These are phyloP conservation scores for Aspergillus conjunctus DNA, from an alignment of 495 filamentous ascomycete species.

Conservation along the genomic window DNA sequence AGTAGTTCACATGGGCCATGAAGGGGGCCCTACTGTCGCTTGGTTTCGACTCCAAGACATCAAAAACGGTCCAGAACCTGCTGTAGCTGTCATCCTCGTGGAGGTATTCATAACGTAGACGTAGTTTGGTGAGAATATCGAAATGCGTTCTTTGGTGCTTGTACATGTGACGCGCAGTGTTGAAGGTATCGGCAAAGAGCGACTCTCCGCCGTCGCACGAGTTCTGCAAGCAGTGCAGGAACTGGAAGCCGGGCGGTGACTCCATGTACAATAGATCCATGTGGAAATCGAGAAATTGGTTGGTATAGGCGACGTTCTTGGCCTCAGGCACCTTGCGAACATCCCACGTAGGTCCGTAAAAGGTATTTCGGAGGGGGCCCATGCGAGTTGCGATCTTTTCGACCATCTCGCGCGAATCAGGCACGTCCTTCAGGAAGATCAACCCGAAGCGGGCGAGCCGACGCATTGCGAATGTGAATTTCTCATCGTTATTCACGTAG, in stretches of 20 bases:
- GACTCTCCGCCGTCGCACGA: slow-evolving; percentile 76
- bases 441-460: slow-evolving; percentile 63
- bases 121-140: slow-evolving; percentile 39
- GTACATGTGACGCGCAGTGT: slow-evolving; percentile 56
- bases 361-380: slow-evolving; percentile 74
- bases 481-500: slow-evolving; percentile 61
- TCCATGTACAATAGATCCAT: slow-evolving; percentile 91
- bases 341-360: slow-evolving; percentile 90
- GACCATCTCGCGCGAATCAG: slow-evolving; percentile 62
- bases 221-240: slow-evolving; percentile 84
- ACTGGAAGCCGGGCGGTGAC: slow-evolving; percentile 75
- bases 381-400: slow-evolving; percentile 68
- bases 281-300: slow-evolving; percentile 75
- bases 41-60: too few relatives aligned
- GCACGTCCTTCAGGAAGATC: slow-evolving; percentile 72
- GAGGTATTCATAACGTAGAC: slow-evolving; percentile 67
- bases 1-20: slow-evolving; percentile 60
- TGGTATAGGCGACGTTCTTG: slow-evolving; percentile 91
- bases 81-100: slow-evolving; percentile 64
- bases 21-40: too few relatives aligned
- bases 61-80: slow-evolving; percentile 56
- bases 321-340: slow-evolving; percentile 74
- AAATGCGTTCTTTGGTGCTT: slow-evolving; percentile 27
- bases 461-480: slow-evolving; percentile 55
- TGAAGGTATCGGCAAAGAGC: slow-evolving; percentile 73